Evolutionary conservation across 2,329 filamentous ascomycete genomes (phyloP), one percentile per base, ranked within the genome.

Genomic region (Fusarium zealandicum): DNA sequence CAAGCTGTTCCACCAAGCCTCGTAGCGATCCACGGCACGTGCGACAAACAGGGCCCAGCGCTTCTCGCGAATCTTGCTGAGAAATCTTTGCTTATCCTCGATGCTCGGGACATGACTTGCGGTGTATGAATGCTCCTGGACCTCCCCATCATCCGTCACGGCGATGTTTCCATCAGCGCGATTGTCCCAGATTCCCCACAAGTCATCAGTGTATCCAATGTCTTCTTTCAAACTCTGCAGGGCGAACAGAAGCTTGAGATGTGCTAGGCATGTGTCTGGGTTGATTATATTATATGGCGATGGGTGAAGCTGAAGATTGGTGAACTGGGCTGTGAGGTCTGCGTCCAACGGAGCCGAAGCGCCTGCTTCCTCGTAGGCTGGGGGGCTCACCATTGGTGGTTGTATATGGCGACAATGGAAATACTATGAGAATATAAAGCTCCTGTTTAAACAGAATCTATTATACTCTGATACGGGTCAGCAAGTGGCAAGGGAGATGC

Each of bases 11-110:
- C 83, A 87, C 88, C 88, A 90, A 3, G 69, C 68, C 41, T 81
- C 76, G 59, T 89, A 90, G 7, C 88, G 77, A 38, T 85, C 80
- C 0, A 84, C 86, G 1, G 87, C 87, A 50, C 84, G 79, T 2
- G 83, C 77, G 4, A 89, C 79, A 63, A 84, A 90, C 12, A 90
- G 68, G 1, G 81, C 80, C 87, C 88, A 90, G 65, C 87, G 74
- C 72, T 89, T 89, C 72, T 90, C 86, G 4, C 82, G 76, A 13
- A 88, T 73, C 32, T 78, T 77, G 22, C 79, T 78, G 4, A 82
- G 72, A 1, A 76, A 31, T 6, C 57, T 32, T 13, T 55, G 57
- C 35, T 55, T 58, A 4, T 63, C 47, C 1, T 59, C 48, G 0
- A 51, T 71, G 51, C 76, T 74, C 1, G 51, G 25, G 8, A 7